Conservation (phyloP, 768 basidiomycete genomes). For the Cubamyces sp. region DNA sequence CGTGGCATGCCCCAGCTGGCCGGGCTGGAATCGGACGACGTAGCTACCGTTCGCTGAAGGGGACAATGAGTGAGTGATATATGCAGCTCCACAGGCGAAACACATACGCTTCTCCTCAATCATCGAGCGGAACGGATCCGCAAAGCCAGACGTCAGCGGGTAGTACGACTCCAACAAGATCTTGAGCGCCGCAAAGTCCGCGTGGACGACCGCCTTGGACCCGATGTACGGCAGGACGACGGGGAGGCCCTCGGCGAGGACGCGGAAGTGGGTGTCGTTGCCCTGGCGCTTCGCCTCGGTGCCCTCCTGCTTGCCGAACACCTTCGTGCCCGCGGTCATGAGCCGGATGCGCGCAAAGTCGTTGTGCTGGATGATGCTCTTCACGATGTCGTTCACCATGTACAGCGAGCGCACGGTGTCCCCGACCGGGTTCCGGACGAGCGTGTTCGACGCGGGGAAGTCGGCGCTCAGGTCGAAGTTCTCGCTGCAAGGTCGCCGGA, state of each 20-base stretch:
- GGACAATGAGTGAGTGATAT: constrained; percentile 2
- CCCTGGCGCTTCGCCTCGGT: constrained; percentile 52
- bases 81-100: not conserved
- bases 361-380: constrained; percentile 77
- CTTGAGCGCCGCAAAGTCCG: constrained; percentile 59
- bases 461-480: constrained; percentile 67
- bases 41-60: constrained; percentile 67
- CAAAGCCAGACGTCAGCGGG: constrained; percentile 70
- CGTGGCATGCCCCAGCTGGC: constrained; percentile 54
- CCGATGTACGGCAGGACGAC: constrained; percentile 84
- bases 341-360: constrained; percentile 85
- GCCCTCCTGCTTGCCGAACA: constrained; percentile 88
- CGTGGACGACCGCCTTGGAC: constrained; percentile 61
- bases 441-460: constrained; percentile 79
- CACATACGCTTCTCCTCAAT: constrained; percentile 60
- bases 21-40: constrained; percentile 68
- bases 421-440: constrained; percentile 84
- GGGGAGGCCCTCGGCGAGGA: constrained; percentile 84
- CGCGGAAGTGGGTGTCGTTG: constrained; percentile 63
- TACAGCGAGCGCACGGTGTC: constrained; percentile 81
- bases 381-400: constrained; percentile 84
- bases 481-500: constrained; percentile 47
- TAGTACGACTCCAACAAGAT: constrained; percentile 80
- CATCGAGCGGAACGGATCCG: constrained; percentile 56
- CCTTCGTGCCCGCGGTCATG: constrained; percentile 91